A percentile compares a stretch with the other conserved stretches of the same genome.
phyloP scores from a whole-genome alignment of 2,329 filamentous ascomycete species.

The Endothia cerciana region DNA sequence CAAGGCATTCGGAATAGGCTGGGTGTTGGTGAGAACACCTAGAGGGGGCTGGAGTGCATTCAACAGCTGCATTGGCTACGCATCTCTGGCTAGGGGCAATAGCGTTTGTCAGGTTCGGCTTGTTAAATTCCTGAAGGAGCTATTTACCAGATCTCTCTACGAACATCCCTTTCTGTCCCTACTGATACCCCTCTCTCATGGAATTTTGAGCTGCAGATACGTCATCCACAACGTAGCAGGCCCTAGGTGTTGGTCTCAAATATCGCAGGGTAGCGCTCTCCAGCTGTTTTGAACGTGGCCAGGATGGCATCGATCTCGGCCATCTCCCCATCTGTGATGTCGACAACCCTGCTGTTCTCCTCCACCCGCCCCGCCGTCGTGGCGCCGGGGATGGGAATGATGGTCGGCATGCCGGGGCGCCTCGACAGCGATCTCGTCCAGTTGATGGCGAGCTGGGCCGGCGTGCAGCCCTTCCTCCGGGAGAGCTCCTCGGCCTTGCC shows the following conservation, averaged over 20 bases:
- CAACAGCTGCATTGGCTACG: too few relatives aligned
- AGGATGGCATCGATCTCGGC: conserved; percentile 40
- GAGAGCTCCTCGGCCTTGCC: conserved; percentile 51
- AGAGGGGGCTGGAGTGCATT: too few relatives aligned
- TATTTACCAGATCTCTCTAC: too few relatives aligned
- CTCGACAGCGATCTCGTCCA: conserved; percentile 51
- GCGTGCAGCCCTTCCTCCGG: conserved; percentile 49
- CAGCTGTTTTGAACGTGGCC: conserved; percentile 24
- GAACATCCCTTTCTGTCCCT: too few relatives aligned
- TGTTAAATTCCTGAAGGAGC: too few relatives aligned
- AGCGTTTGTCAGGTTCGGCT: too few relatives aligned
- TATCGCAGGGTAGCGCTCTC: conserved; percentile 17
- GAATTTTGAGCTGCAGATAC: too few relatives aligned
- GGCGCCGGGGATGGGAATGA: conserved; percentile 57
- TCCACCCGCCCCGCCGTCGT: conserved; percentile 45
- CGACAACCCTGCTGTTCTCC: conserved; percentile 50
- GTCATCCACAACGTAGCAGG: too few relatives aligned
- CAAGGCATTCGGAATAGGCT: too few relatives aligned
- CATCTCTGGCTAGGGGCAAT: too few relatives aligned
- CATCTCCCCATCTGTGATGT: conserved; percentile 43
- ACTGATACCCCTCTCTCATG: too few relatives aligned
- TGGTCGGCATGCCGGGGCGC: conserved; percentile 44
- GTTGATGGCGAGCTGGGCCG: conserved; percentile 56
- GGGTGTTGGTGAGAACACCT: too few relatives aligned
- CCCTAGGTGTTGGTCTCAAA: background rate